These are phyloP conservation scores for Cadophora luteo-olivacea DNA, from an alignment of 2,329 filamentous ascomycete genomes.

Conservation along the genomic window DNA sequence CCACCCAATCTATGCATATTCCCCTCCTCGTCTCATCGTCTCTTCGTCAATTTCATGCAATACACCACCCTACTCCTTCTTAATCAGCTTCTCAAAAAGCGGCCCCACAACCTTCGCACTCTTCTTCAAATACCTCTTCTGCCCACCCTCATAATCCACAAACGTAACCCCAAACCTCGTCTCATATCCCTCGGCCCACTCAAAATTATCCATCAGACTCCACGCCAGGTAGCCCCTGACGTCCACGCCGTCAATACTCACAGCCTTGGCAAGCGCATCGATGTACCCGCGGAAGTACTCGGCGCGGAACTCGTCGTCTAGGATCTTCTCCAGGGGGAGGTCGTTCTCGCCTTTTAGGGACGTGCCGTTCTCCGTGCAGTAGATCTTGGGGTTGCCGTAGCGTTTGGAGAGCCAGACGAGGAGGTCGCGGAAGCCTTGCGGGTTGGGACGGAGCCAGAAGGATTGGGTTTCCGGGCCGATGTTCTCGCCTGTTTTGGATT, in stretches of 20 bases:
- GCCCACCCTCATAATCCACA: slow-evolving; percentile 81
- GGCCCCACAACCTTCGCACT: slow-evolving; percentile 75
- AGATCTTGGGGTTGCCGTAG: slow-evolving; percentile 79
- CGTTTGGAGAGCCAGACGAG: slow-evolving; percentile 79
- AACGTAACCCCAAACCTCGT: slow-evolving; percentile 85
- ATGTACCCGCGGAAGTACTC: slow-evolving; percentile 83
- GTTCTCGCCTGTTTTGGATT: slow-evolving; percentile 73
- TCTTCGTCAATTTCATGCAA: not conserved
- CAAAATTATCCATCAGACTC: slow-evolving; percentile 75
- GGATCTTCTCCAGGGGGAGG: slow-evolving; percentile 70
- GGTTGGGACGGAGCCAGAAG: slow-evolving; percentile 79
- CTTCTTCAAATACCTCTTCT: slow-evolving; percentile 85
- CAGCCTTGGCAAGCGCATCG: slow-evolving; percentile 76
- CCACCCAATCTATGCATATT: not conserved
- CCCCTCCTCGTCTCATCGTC: too few species aligned
- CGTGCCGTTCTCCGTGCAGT: slow-evolving; percentile 89
- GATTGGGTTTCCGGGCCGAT: slow-evolving; percentile 86
- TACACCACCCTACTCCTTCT: slow-evolving; percentile 54
- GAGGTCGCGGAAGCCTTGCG: slow-evolving; percentile 78
- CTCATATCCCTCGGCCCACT: slow-evolving; percentile 80
- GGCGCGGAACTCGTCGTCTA: slow-evolving; percentile 82
- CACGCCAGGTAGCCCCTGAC: slow-evolving; percentile 54
- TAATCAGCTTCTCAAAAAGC: slow-evolving; percentile 74
- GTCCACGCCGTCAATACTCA: slow-evolving; percentile 59
- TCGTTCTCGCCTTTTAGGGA: slow-evolving; percentile 85